A percentile compares a stretch with the other conserved stretches of the same genome.
These are phyloP conservation scores for Lyophyllum decastes DNA, from an alignment of 768 basidiomycete species.

Conservation along the genomic window DNA sequence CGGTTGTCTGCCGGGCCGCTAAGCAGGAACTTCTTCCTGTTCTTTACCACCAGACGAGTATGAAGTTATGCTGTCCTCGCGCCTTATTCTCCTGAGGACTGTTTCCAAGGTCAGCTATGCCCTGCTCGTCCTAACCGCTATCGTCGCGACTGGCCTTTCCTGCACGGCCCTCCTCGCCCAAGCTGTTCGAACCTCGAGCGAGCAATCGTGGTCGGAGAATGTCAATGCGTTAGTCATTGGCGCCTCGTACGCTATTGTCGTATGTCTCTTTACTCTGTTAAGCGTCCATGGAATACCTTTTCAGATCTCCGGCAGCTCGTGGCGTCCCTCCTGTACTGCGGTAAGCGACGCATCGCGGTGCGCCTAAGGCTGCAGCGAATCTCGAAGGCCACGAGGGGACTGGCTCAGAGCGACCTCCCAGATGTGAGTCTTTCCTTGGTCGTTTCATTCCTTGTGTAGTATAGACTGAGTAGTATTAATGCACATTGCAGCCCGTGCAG, in stretches of 20 bases:
- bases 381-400: conserved; percentile 57
- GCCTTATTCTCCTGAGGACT: conserved; percentile 37
- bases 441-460: not conserved
- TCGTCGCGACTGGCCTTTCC: conserved; percentile 61
- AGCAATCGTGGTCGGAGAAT: conserved; percentile 57
- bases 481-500: conserved; percentile 55
- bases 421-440: conserved; percentile 47
- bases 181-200: conserved; percentile 65
- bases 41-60: not conserved
- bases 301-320: conserved; percentile 43
- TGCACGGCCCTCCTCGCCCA: conserved; percentile 68
- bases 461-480: not conserved
- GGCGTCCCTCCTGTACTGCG: conserved; percentile 60
- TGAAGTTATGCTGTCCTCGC: conserved; percentile 39
- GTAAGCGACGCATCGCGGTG: conserved; percentile 70
- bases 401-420: conserved; percentile 59
- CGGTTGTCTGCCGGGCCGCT: conserved; percentile 9
- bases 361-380: conserved; percentile 65
- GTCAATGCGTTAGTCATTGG: conserved; percentile 70
- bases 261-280: conserved; percentile 32
- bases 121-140: conserved; percentile 48
- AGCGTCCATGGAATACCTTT: not conserved
- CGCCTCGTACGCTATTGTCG: conserved; percentile 70
- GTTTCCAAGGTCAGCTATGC: conserved; percentile 57
- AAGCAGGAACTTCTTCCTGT: not conserved